Percentiles rank a stretch among this genome's conserved stretches.
phyloP scores from a whole-genome alignment of 2,329 filamentous ascomycete genomes.

The Pseudofabraea citricarpa region DNA sequence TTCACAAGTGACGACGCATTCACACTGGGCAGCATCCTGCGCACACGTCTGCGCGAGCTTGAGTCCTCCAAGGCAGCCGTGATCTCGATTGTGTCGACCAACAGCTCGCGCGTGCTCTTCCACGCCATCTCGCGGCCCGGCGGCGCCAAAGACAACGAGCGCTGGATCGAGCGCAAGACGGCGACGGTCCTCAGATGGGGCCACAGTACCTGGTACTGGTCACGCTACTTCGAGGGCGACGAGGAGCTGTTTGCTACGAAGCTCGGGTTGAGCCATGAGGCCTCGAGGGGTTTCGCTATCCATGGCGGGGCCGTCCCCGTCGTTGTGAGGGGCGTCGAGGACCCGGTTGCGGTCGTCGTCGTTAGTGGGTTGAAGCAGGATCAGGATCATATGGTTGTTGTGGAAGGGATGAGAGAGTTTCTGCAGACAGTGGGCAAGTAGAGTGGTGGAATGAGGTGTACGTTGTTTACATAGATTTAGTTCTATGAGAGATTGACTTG shows the following conservation, averaged over 20 bases:
- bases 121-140: neutral
- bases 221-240: neutral
- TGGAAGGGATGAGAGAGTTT: conserved; percentile 36
- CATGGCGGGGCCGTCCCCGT: conserved; percentile 72
- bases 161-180: neutral
- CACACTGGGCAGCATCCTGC: neutral
- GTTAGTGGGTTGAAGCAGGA: conserved; percentile 70
- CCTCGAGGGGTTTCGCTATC: conserved; percentile 36
- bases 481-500: too few species aligned
- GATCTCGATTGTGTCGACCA: neutral
- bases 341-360: conserved; percentile 65
- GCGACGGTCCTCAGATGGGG: neutral
- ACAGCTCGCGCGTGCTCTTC: neutral
- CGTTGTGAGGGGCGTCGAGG: conserved; percentile 64
- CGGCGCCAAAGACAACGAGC: neutral
- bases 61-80: neutral
- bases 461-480: too few species aligned
- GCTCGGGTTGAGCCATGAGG: neutral
- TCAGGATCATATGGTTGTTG: conserved; percentile 69
- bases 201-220: neutral
- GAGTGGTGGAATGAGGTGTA: too few species aligned
- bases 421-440: too few species aligned
- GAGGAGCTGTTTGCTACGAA: neutral
- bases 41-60: neutral
- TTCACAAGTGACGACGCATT: neutral